Evolutionary conservation across 2,329 filamentous ascomycete genomes (phyloP), one percentile per base, ranked within the genome.

Genomic region (Taxawa tesnikishii): DNA sequence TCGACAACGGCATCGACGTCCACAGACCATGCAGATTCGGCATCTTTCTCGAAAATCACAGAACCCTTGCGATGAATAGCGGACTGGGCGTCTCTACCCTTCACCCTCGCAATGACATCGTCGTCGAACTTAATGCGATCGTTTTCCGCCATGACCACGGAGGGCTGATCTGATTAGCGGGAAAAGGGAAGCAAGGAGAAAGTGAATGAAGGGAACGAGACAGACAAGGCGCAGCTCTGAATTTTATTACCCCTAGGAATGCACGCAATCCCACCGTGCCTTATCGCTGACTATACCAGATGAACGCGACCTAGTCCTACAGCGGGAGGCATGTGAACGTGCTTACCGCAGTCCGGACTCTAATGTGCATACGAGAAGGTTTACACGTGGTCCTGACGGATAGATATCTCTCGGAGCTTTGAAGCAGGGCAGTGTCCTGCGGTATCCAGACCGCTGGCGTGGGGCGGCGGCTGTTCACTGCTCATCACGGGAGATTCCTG

Each of bases 21-120:
- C 15, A 32, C 29, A 5, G 34, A 36, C 34, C 34, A 36, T 17
- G 26, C 15, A 4, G 34, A 36, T 5, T 36, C 34, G 8, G 34
- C 29, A 15, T 36, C 34, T 15, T 36, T 36, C n/a, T 36, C 34
- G 18, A 26, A 25, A 17, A 32, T n/a, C n/a, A n/a, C 10, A 6
- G 29, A 26, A 18, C 24, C 29, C 26, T 36, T 36, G n/a, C 29
- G 34, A 9, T 14, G 12, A 30, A 18, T n/a, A n/a, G 29, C 12
- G 5, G 7, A 18, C 24, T 19, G 10, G 34, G 29, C 24, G 31
- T 29, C 12, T 31, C 28, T 5, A 29, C 32, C 25, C 15, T 11
- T 15, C 32, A n/a, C 28, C 19, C 29, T 32, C 12, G 31, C 28
- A 17, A 36, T 25, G 25, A 29, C 30, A 12, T 25, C 14, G 16